Conservation (phyloP, 768 basidiomycete genomes). For the Serendipita sp. region DNA sequence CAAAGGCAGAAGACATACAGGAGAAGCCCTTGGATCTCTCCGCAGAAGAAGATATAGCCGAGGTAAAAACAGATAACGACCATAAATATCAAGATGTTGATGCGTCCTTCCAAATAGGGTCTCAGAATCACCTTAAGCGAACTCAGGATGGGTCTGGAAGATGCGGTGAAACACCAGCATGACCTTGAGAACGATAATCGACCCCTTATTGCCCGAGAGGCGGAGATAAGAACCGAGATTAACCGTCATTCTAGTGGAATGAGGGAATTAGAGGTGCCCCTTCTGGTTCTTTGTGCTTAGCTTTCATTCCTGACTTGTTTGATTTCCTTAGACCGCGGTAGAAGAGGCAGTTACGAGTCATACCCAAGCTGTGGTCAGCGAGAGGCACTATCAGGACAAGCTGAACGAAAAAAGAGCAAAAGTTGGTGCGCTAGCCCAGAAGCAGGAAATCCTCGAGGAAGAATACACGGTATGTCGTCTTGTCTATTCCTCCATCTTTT, state of each 20-base stretch:
- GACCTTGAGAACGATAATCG: constrained; percentile 31
- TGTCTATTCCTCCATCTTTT: not conserved
- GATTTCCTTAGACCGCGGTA: constrained; percentile 16
- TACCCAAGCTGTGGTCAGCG: constrained; percentile 32
- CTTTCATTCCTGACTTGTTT: not conserved
- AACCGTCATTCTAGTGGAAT: constrained; percentile 33
- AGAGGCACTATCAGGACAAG: constrained; percentile 36
- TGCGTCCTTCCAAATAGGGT: too few relatives aligned
- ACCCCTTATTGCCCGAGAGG: constrained; percentile 27
- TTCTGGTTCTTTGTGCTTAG: not conserved
- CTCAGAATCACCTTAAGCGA: too few relatives aligned
- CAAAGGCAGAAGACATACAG: not conserved
- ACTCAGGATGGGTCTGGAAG: constrained; percentile 30
- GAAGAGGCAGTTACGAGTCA: constrained; percentile 33
- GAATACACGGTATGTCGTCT: constrained; percentile 40
- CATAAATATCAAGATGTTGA: too few relatives aligned
- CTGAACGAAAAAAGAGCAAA: constrained; percentile 32
- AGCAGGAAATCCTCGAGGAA: constrained; percentile 34
- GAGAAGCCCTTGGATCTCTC: not conserved
- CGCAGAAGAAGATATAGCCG: constrained; percentile 4
- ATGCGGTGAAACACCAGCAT: constrained; percentile 29
- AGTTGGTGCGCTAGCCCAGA: constrained; percentile 29
- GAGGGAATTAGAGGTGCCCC: constrained; percentile 27
- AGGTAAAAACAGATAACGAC: not conserved
- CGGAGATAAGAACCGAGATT: constrained; percentile 33